Evolutionary conservation across 148 eudicot species (phyloP).

Genomic region (Beta vulgaris): DNA sequence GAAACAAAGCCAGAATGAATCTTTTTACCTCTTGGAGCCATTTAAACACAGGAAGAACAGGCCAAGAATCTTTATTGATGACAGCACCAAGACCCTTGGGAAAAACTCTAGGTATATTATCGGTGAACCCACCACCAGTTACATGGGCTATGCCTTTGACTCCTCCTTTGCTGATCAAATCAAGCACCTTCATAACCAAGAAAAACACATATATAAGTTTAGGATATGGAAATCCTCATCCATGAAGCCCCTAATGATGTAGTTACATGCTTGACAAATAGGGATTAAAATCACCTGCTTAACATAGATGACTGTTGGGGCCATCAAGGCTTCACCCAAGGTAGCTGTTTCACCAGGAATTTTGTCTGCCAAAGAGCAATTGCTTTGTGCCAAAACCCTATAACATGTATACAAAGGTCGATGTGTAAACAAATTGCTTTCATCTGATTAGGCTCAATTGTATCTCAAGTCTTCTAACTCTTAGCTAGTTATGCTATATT

Average conservation of each 20-base stretch:
- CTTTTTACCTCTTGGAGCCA: constrained; percentile 85
- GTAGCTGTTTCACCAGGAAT: constrained; percentile 62
- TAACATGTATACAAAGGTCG: constrained; percentile 1
- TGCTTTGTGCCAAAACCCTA: constrained; percentile 72
- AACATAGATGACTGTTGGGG: constrained; percentile 89
- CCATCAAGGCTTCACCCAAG: constrained; percentile 85
- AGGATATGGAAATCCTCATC: not conserved
- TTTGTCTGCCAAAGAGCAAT: constrained; percentile 54
- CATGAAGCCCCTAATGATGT: not conserved
- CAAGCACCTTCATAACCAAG: constrained; percentile 60
- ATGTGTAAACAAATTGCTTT: not conserved
- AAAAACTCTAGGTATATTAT: constrained; percentile 86
- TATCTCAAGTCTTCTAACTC: not conserved
- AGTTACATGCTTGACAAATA: not conserved
- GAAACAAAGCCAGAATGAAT: no score
- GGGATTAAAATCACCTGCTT: constrained; percentile 56
- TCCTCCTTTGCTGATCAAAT: constrained; percentile 76
- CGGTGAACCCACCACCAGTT: constrained; percentile 97
- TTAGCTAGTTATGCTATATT: no score
- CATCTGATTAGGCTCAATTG: not conserved
- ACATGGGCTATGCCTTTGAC: constrained; percentile 94
- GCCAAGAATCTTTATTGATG: constrained; percentile 65
- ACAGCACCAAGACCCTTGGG: constrained; percentile 92
- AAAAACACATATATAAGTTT: not conserved
- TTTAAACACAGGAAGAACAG: constrained; percentile 79